Base-by-base conservation (phyloP, 768 basidiomycete genomes). In the Imleria badia region DNA sequence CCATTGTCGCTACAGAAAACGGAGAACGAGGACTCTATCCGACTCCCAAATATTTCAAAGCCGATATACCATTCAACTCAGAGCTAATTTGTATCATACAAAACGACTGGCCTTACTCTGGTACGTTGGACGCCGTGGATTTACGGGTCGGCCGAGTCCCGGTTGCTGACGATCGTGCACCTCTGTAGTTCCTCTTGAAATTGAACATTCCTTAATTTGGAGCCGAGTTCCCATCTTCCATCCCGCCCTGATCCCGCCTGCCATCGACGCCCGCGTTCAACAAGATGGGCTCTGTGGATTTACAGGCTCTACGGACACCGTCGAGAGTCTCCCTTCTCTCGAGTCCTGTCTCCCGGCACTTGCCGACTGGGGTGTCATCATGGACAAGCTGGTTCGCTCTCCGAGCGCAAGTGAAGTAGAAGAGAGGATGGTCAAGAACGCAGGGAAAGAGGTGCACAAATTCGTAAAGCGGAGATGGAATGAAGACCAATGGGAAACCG, bases 71-170 rank as follows among this genome's bases (percentile, higher is more conserved):
- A 0, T 60, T 56, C 20, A 40, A 56, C 56, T 72, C 76, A 13
- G 73, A 82, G 34, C 73, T 82, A 48, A 73, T 90, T 59, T 87
- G 84, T 62, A 83, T 92, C 56, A 87, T 87, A 43, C 84, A 76
- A 62, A 91, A 93, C 63, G 90, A 92, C 66, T 94, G 91, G 91
- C 91, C 91, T 0, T 94, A 94, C 69, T 91, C 89, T 8, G 83
- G 89, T 87, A 61, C 50, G 76, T 42, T 11, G 48, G 33, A 30
- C 42, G 33, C 26, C 34, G 15, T 52, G 19, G 7, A 20, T 35
- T 51, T 34, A 15, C 38, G 12, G 35, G 40, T 40, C 29, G 6
- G 22, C 4, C n/a, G 15, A 36, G 15, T 31, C 22, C 26, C 12
- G 10, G 31, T 48, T 10, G 33, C 34, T 58, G 39, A 52, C 34